A percentile compares a stretch with the other conserved stretches of the same genome.
These are phyloP conservation scores for Volvariella surrecta DNA, from an alignment of 1,284 basidiomycete genomes.

Conservation along the genomic window DNA sequence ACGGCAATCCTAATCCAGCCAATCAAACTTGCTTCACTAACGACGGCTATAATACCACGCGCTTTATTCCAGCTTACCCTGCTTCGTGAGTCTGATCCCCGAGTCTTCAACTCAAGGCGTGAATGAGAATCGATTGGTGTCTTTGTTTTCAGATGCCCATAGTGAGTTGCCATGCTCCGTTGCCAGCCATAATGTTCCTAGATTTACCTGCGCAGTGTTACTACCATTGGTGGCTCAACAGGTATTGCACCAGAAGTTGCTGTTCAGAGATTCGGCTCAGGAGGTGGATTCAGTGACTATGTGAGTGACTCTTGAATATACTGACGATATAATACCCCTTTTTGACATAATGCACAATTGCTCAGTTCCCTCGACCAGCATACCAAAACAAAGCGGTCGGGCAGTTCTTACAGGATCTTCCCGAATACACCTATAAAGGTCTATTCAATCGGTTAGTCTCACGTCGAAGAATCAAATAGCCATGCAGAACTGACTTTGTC, in stretches of 20 bases:
- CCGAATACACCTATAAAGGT: slow-evolving; percentile 40
- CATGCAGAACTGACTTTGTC: background rate
- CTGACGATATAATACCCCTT: background rate
- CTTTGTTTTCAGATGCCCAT: slow-evolving; percentile 15
- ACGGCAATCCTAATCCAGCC: slow-evolving; percentile 37
- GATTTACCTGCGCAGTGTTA: slow-evolving; percentile 43
- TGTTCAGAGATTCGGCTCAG: slow-evolving; percentile 38
- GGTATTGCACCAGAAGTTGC: slow-evolving; percentile 45
- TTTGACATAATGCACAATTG: background rate
- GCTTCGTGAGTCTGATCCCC: slow-evolving; percentile 20
- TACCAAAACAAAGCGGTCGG: slow-evolving; percentile 43
- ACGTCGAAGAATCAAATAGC: background rate
- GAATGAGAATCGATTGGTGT: background rate
- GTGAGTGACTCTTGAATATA: slow-evolving; percentile 18
- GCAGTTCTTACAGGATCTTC: slow-evolving; percentile 34
- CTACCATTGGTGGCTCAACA: slow-evolving; percentile 52
- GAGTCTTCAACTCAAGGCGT: background rate
- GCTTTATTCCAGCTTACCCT: slow-evolving; percentile 57
- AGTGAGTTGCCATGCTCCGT: slow-evolving; percentile 10
- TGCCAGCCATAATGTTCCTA: no score
- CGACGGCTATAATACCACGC: slow-evolving; percentile 39
- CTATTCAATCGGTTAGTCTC: slow-evolving; percentile 46
- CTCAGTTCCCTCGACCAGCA: slow-evolving; percentile 42
- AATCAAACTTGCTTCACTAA: slow-evolving; percentile 51
- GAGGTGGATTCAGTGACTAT: slow-evolving; percentile 53